These are phyloP conservation scores for Cronartium quercuum DNA, from an alignment of 1,284 basidiomycete species.

Conservation along the genomic window DNA sequence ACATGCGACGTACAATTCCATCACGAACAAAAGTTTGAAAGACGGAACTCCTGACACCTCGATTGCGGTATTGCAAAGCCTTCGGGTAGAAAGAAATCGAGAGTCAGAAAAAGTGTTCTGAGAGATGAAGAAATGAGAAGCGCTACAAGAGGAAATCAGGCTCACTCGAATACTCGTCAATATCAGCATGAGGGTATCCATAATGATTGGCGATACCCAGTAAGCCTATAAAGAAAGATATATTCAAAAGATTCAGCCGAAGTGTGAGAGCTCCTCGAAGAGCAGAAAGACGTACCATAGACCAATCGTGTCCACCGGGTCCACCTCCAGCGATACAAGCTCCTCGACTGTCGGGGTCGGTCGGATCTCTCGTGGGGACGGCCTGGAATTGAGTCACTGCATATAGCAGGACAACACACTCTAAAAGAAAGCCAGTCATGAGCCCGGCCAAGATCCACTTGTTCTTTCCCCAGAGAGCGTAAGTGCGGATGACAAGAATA, in stretches of 20 bases:
- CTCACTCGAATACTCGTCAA: constrained; percentile 31
- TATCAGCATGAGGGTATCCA: constrained; percentile 36
- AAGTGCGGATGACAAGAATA: constrained; percentile 30
- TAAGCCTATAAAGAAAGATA: constrained; percentile 19
- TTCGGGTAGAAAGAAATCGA: background rate
- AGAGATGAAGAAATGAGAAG: background rate
- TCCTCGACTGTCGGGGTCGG: constrained; percentile 30
- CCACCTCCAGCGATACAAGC: constrained; percentile 38
- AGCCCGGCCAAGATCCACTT: constrained; percentile 24
- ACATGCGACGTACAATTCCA: constrained; percentile 26
- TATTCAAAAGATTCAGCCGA: background rate
- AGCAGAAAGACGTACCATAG: constrained; percentile 25
- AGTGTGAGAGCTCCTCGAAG: background rate
- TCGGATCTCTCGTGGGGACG: constrained; percentile 32
- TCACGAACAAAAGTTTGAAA: constrained; percentile 36
- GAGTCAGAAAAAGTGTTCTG: background rate
- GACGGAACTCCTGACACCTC: constrained; percentile 27
- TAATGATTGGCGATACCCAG: constrained; percentile 38
- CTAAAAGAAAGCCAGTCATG: constrained; percentile 5
- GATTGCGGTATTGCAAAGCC: constrained; percentile 33
- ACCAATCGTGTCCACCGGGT: constrained; percentile 37
- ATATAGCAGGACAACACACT: constrained; percentile 30
- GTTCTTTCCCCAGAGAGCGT: constrained; percentile 38
- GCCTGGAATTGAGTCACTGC: constrained; percentile 31
- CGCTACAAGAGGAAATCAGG: background rate